Percentiles rank a stretch among this genome's conserved stretches.
Evolutionary conservation across 805 yeast species (phyloP).

Genomic region (Saccharomycopsis fodiens): DNA sequence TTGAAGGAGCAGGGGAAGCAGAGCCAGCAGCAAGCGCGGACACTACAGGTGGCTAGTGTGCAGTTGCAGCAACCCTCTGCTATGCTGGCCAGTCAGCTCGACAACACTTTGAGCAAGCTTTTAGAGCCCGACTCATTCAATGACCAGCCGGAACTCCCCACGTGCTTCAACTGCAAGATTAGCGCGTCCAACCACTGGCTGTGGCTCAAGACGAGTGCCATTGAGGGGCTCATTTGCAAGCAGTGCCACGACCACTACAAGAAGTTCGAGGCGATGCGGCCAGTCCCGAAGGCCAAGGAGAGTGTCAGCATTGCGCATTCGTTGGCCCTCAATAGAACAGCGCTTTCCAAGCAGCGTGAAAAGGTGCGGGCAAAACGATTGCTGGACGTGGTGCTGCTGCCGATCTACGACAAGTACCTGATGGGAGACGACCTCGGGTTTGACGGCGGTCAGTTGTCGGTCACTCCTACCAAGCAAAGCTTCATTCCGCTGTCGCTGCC

Average conservation of each 20-base stretch:
- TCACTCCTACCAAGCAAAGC: not conserved
- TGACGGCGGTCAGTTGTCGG: not conserved
- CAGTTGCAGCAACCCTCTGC: not conserved
- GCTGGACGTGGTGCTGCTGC: not conserved
- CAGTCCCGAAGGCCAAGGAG: slow-evolving; percentile 1
- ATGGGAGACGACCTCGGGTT: not conserved
- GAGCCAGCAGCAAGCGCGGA: not conserved
- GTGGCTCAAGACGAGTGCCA: slow-evolving; percentile 9
- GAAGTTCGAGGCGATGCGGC: slow-evolving; percentile 8
- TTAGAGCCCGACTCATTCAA: slow-evolving; percentile 9
- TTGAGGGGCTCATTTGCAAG: slow-evolving; percentile 18
- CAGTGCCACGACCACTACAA: slow-evolving; percentile 18
- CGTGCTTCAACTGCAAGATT: slow-evolving; percentile 13
- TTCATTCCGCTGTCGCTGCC: not conserved
- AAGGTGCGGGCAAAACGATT: not conserved
- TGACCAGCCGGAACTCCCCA: slow-evolving; percentile 14
- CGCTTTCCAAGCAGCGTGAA: slow-evolving; percentile 3
- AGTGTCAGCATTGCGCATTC: slow-evolving; percentile 10
- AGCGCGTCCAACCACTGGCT: slow-evolving; percentile 14
- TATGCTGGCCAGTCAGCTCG: not conserved
- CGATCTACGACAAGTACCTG: not conserved
- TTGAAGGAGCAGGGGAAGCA: not conserved
- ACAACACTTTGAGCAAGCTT: not conserved
- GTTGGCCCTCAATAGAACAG: slow-evolving; percentile 13
- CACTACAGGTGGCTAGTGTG: not conserved